Conservation (phyloP, 306 rosid genomes). For the Cucurbita argyrosperma region DNA sequence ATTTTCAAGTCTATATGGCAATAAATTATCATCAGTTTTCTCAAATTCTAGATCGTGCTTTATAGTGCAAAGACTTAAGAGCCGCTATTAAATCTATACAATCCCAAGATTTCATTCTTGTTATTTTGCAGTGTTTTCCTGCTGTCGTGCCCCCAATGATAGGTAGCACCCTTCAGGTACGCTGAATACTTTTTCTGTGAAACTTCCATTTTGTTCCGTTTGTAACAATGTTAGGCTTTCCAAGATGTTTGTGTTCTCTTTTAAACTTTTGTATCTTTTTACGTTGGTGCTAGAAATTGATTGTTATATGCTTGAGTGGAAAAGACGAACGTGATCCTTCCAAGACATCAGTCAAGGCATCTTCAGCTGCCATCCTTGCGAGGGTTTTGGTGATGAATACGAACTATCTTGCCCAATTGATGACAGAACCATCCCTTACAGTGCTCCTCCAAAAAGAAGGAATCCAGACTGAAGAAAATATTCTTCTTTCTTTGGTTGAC, state of each 20-base stretch:
- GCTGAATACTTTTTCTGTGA: conserved; percentile 17
- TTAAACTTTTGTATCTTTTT: conserved; percentile 6
- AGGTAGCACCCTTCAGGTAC: conserved; percentile 73
- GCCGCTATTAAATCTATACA: background rate
- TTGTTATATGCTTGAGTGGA: conserved; percentile 67
- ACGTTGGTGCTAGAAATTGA: conserved; percentile 48
- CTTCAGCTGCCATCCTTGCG: conserved; percentile 89
- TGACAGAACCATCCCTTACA: conserved; percentile 62
- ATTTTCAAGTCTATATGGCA: background rate
- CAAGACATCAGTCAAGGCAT: conserved; percentile 71
- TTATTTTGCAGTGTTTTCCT: conserved; percentile 69
- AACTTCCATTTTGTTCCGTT: background rate
- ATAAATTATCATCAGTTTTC: conserved; percentile 3
- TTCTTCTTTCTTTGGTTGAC: conserved; percentile 81
- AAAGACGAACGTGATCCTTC: conserved; percentile 80
- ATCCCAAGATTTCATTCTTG: background rate
- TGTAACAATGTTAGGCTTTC: background rate
- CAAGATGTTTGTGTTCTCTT: background rate
- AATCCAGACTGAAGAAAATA: conserved; percentile 52
- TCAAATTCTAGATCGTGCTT: background rate
- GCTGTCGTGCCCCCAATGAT: conserved; percentile 69
- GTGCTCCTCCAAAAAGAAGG: conserved; percentile 55
- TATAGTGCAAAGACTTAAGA: background rate
- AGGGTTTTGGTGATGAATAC: conserved; percentile 92
- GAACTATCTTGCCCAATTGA: conserved; percentile 71